Evolutionary conservation across 2,329 filamentous ascomycete genomes (phyloP).

Genomic region (Fusarium lateritium): DNA sequence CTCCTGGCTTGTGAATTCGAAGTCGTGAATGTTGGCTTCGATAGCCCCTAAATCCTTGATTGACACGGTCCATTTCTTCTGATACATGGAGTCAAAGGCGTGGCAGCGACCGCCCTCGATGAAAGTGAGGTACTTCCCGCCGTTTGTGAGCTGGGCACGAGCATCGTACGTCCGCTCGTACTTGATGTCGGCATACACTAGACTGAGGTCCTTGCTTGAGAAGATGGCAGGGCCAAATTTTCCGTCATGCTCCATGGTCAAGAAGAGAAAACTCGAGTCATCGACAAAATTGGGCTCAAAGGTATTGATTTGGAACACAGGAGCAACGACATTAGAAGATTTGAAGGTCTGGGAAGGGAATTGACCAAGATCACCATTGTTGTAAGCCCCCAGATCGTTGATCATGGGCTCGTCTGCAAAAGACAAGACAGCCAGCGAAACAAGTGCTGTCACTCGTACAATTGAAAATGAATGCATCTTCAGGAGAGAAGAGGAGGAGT

Average conservation of each 20-base stretch:
- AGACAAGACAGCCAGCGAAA: conserved; percentile 9
- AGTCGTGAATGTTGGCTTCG: conserved; percentile 44
- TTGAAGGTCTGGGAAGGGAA: conserved; percentile 42
- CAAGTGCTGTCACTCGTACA: conserved; percentile 1
- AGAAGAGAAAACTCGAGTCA: conserved; percentile 39
- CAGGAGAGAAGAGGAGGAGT: neutral
- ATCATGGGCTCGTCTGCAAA: conserved; percentile 34
- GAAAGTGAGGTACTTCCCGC: conserved; percentile 42
- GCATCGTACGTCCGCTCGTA: conserved; percentile 41
- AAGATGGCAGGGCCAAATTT: conserved; percentile 44
- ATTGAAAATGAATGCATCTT: conserved; percentile 28
- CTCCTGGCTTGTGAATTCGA: conserved; percentile 39
- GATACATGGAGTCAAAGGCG: conserved; percentile 41
- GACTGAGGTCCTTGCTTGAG: conserved; percentile 44
- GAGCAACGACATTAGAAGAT: conserved; percentile 39
- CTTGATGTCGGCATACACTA: conserved; percentile 42
- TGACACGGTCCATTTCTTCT: conserved; percentile 40
- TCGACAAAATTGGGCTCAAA: conserved; percentile 39
- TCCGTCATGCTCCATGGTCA: conserved; percentile 33
- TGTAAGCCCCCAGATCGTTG: conserved; percentile 35
- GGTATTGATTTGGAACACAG: conserved; percentile 43
- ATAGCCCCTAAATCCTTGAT: conserved; percentile 30
- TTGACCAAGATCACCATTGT: conserved; percentile 32
- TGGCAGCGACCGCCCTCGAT: conserved; percentile 43
- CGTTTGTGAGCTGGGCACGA: conserved; percentile 35